Conservation (phyloP, 1,139 yeast genomes). For the Nematodospora anomalae region DNA sequence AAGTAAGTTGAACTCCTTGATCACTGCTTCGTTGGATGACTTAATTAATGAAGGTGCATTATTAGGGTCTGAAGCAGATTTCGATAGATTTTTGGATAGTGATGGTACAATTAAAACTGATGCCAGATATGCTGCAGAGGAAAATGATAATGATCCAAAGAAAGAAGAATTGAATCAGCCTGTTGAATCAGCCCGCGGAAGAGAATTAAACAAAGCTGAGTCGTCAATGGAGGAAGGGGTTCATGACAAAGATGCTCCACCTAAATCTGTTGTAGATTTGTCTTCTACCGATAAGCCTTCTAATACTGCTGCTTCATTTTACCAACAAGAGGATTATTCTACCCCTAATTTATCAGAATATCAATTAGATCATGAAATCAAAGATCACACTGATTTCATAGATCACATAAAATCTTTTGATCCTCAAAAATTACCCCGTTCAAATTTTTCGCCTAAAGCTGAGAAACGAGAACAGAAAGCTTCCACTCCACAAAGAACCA, state of each 20-base stretch:
- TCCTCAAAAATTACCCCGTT: constrained; percentile 36
- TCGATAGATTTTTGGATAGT: constrained; percentile 51
- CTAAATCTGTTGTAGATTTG: constrained; percentile 3
- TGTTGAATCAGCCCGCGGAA: neutral
- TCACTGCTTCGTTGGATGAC: constrained; percentile 54
- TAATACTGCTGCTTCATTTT: constrained; percentile 14
- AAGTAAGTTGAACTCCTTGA: constrained; percentile 21
- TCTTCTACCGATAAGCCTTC: neutral
- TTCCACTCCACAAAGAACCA: constrained; percentile 3
- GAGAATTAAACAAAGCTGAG: neutral
- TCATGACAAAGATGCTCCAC: constrained; percentile 9
- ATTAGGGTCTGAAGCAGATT: constrained; percentile 55
- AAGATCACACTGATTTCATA: constrained; percentile 38
- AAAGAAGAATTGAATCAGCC: neutral
- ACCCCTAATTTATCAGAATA: constrained; percentile 51
- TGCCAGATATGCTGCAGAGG: constrained; percentile 29
- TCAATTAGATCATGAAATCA: constrained; percentile 44
- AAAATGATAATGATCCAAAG: constrained; percentile 13
- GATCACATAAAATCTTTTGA: constrained; percentile 38
- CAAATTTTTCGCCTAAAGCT: neutral
- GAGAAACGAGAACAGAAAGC: constrained; percentile 2
- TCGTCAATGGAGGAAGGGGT: constrained; percentile 20
- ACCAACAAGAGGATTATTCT: constrained; percentile 34
- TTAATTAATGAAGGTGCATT: constrained; percentile 62
- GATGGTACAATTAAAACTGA: constrained; percentile 53